phyloP scores from a whole-genome alignment of 202 grass and related monocot species.

The Cymbopogon flexuosus region DNA sequence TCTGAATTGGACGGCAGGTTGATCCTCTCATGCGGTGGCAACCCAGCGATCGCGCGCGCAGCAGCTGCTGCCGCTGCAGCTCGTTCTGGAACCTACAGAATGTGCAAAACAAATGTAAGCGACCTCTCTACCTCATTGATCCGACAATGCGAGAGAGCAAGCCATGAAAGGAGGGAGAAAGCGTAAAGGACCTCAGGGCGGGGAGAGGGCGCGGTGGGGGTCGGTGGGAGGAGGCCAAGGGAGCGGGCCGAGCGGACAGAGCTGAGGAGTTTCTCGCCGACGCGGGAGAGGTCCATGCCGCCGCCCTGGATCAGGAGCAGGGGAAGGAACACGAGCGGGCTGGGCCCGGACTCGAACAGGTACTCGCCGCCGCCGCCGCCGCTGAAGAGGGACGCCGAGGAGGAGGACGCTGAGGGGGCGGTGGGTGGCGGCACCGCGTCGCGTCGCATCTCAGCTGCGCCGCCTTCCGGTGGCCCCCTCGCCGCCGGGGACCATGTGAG shows the following conservation, averaged over 20 bases:
- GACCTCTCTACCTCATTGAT: slow-evolving; percentile 3
- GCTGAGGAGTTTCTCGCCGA: slow-evolving; percentile 94
- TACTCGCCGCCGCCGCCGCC: slow-evolving; percentile 42
- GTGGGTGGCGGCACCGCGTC: slow-evolving; percentile 41
- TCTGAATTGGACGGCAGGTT: slow-evolving; percentile 67
- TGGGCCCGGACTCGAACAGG: slow-evolving; percentile 61
- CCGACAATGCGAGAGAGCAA: not conserved
- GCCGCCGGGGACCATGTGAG: slow-evolving; percentile 51
- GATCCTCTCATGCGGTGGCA: slow-evolving; percentile 76
- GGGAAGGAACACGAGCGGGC: slow-evolving; percentile 89
- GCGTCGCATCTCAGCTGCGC: slow-evolving; percentile 75
- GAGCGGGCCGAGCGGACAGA: slow-evolving; percentile 92
- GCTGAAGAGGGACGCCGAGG: slow-evolving; percentile 46
- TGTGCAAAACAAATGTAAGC: slow-evolving; percentile 11
- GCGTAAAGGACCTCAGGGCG: slow-evolving; percentile 60
- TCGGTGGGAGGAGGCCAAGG: slow-evolving; percentile 61
- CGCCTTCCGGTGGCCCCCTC: slow-evolving; percentile 17
- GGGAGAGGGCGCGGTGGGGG: slow-evolving; percentile 33
- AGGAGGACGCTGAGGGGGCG: slow-evolving; percentile 31
- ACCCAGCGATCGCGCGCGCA: slow-evolving; percentile 67
- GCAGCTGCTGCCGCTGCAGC: slow-evolving; percentile 73
- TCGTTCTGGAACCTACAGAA: slow-evolving; percentile 80
- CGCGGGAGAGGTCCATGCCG: slow-evolving; percentile 97
- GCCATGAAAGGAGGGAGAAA: not conserved
- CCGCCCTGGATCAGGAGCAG: slow-evolving; percentile 94